Evolutionary conservation across 2,329 filamentous ascomycete genomes (phyloP).

Genomic region (Monilinia aucupariae): DNA sequence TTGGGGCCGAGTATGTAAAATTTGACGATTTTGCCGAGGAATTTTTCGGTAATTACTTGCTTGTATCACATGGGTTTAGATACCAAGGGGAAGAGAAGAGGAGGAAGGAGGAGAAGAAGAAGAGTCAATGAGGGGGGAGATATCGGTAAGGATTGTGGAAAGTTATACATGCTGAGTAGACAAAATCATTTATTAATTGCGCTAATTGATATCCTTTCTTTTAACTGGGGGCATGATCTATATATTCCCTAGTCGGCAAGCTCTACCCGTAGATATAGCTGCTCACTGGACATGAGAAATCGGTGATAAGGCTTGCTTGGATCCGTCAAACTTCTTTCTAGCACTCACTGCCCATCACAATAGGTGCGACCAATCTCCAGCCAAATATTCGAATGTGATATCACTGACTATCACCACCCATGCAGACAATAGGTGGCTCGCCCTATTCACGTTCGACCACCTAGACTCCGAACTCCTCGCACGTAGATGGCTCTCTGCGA

Average conservation of each 20-base stretch:
- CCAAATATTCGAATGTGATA: background rate
- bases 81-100: constrained; percentile 35
- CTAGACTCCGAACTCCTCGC: too few relatives aligned
- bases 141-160: too few relatives aligned
- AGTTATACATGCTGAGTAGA: background rate
- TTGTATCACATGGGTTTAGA: constrained; percentile 42
- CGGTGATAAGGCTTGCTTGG: background rate
- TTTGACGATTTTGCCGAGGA: constrained; percentile 50
- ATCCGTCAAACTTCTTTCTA: background rate
- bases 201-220: background rate
- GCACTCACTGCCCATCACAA: too few relatives aligned
- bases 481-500: background rate
- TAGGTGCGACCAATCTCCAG: background rate
- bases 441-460: background rate
- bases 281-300: background rate
- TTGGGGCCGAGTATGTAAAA: constrained; percentile 59
- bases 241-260: background rate
- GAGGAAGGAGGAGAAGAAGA: constrained; percentile 23
- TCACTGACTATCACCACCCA: too few relatives aligned
- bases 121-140: constrained; percentile 7
- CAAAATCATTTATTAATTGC: background rate
- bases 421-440: too few relatives aligned
- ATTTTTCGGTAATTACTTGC: constrained; percentile 44
- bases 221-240: background rate
- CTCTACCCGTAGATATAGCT: background rate